phyloP scores from a whole-genome alignment of 1,284 basidiomycete species.

The Boletus mariae region DNA sequence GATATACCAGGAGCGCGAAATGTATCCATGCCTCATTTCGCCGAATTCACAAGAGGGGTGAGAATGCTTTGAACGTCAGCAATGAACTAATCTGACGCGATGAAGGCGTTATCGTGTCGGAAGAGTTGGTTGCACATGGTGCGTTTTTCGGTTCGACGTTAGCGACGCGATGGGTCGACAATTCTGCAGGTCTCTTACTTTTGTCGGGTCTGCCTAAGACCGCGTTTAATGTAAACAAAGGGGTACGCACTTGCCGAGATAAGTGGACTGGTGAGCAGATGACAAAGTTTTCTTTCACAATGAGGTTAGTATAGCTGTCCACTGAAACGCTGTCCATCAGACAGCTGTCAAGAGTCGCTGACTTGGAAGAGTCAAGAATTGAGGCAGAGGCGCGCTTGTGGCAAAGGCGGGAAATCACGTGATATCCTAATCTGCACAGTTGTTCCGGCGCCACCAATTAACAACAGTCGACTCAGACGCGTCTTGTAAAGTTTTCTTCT shows the following conservation, averaged over 20 bases:
- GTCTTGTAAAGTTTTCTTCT: slow-evolving; percentile 24
- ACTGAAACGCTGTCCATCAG: too few relatives aligned
- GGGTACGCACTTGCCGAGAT: too few relatives aligned
- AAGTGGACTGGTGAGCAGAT: too few relatives aligned
- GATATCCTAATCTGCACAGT: slow-evolving; percentile 7
- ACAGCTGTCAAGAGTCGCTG: too few relatives aligned
- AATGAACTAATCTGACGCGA: not conserved
- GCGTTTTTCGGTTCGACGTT: not conserved
- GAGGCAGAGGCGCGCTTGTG: slow-evolving; percentile 19
- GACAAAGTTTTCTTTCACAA: too few relatives aligned
- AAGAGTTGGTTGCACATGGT: not conserved
- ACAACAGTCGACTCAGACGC: slow-evolving; percentile 13
- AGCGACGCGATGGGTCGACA: too few relatives aligned
- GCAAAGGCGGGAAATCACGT: slow-evolving; percentile 17
- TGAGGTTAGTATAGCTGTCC: too few relatives aligned
- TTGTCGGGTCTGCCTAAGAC: too few relatives aligned
- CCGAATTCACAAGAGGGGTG: not conserved
- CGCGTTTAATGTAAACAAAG: too few relatives aligned
- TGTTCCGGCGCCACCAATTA: slow-evolving; percentile 24
- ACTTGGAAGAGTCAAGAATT: not conserved
- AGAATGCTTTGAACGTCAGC: not conserved
- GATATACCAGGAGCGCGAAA: not conserved
- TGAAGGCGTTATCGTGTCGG: not conserved
- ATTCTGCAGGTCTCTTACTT: too few relatives aligned
- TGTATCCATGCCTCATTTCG: not conserved